These are phyloP conservation scores for Syncephalastrum racemosum DNA, from an alignment of 371 early-diverging fungal genomes.

Conservation along the genomic window DNA sequence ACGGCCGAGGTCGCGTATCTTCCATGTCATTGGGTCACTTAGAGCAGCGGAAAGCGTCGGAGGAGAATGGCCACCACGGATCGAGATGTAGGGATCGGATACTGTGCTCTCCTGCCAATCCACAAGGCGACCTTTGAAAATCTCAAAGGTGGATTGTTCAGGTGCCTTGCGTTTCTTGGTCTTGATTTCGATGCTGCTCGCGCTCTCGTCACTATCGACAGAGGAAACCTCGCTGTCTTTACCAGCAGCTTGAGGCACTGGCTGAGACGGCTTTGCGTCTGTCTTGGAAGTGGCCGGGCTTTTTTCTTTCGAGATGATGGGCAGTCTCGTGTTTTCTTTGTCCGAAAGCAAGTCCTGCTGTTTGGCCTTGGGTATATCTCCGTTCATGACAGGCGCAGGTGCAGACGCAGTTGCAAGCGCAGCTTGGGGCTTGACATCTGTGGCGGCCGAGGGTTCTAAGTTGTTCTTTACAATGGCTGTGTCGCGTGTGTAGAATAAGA, in stretches of 20 bases:
- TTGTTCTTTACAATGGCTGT: background rate
- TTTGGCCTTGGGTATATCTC: no score
- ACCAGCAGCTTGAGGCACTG: no score
- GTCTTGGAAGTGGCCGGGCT: no score
- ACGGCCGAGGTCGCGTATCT: no score
- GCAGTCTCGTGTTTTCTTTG: slow-evolving; percentile 2
- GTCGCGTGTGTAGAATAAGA: slow-evolving; percentile 72
- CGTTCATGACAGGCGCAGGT: background rate
- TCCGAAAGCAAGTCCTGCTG: no score
- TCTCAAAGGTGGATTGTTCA: background rate
- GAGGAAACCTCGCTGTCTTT: no score
- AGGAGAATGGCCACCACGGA: slow-evolving; percentile 40
- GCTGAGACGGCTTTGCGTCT: no score
- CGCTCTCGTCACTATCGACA: no score
- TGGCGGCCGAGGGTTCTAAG: background rate
- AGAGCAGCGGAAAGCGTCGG: slow-evolving; percentile 31
- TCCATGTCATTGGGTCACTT: slow-evolving; percentile 26
- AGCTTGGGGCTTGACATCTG: no score
- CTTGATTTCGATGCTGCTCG: background rate
- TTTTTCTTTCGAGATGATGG: background rate
- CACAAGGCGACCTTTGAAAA: slow-evolving; percentile 10
- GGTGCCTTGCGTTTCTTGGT: background rate
- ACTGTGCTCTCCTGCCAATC: slow-evolving; percentile 24
- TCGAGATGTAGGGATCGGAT: slow-evolving; percentile 18
- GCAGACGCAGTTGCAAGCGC: background rate